Evolutionary conservation across 345 rosid genomes (phyloP).

Genomic region (Rubroshorea leprosula): DNA sequence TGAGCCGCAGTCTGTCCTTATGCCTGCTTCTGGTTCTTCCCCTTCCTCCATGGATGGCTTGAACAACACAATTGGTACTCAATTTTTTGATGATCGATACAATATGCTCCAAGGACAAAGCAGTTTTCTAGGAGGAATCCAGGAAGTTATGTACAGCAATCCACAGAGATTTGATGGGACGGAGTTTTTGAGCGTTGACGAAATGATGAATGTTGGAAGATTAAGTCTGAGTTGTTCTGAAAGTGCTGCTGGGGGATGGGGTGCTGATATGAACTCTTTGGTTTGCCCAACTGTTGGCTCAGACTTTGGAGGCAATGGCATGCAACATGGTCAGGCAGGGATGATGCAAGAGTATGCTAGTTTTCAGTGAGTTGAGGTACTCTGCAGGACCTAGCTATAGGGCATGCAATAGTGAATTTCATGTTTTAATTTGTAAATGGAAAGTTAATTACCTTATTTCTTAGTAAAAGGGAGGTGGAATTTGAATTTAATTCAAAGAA

Average conservation of each 20-base stretch:
- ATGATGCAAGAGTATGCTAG: slow-evolving; percentile 23
- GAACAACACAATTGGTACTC: slow-evolving; percentile 9
- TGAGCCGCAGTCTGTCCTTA: slow-evolving; percentile 15
- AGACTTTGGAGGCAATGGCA: slow-evolving; percentile 23
- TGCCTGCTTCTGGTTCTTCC: slow-evolving; percentile 17
- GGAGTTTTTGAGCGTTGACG: slow-evolving; percentile 38
- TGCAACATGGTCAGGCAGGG: background rate
- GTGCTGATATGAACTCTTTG: slow-evolving; percentile 23
- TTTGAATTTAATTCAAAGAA: too few species aligned
- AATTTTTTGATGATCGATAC: slow-evolving; percentile 10
- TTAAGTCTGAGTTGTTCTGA: slow-evolving; percentile 11
- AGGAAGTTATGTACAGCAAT: slow-evolving; percentile 23
- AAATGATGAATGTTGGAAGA: slow-evolving; percentile 11
- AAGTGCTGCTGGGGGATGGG: slow-evolving; percentile 18
- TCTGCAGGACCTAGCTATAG: background rate
- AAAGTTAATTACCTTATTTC: too few species aligned
- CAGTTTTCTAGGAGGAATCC: slow-evolving; percentile 21
- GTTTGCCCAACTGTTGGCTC: slow-evolving; percentile 22
- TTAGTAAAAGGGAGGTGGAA: too few species aligned
- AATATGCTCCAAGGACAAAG: slow-evolving; percentile 25
- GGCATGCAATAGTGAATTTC: too few species aligned
- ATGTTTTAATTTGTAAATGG: too few species aligned
- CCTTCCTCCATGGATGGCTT: slow-evolving; percentile 21
- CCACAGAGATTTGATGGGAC: slow-evolving; percentile 35
- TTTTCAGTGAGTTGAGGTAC: slow-evolving; percentile 24